phyloP scores from a whole-genome alignment of 2,329 filamentous ascomycete species.

The Purpureocillium lavendulum region DNA sequence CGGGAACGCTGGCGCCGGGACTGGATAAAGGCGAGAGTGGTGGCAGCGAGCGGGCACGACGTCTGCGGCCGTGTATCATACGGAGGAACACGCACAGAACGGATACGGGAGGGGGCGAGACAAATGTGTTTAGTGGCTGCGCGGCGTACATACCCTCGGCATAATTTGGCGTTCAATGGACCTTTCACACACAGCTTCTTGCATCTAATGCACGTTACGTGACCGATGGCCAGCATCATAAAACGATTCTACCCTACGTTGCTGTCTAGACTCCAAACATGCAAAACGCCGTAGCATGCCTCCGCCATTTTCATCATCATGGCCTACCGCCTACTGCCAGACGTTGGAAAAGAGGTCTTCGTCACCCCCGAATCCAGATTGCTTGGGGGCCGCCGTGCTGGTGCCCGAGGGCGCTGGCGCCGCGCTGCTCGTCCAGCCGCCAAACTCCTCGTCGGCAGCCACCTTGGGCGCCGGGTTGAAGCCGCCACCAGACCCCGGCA shows the following conservation, averaged over 20 bases:
- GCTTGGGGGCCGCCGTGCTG: slow-evolving; percentile 37
- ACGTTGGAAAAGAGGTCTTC: slow-evolving; percentile 96
- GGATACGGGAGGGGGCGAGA: not conserved
- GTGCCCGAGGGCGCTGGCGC: slow-evolving; percentile 34
- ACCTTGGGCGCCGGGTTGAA: slow-evolving; percentile 62
- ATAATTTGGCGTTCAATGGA: slow-evolving; percentile 5
- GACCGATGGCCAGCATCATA: too few species aligned
- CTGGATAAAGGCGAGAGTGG: too few species aligned
- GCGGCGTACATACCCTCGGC: slow-evolving; percentile 9
- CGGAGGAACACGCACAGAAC: not conserved
- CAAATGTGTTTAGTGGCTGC: not conserved
- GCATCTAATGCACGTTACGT: too few species aligned
- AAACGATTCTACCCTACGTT: slow-evolving; percentile 6
- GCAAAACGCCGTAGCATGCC: slow-evolving; percentile 24
- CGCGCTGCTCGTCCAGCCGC: slow-evolving; percentile 79
- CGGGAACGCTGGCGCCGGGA: too few species aligned
- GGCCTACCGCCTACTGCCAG: slow-evolving; percentile 57
- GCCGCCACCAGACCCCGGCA: slow-evolving; percentile 55
- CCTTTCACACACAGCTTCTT: too few species aligned
- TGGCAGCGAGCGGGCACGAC: too few species aligned
- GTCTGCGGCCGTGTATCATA: too few species aligned
- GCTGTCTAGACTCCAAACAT: slow-evolving; percentile 23
- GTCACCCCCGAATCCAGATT: slow-evolving; percentile 54
- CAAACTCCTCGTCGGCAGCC: slow-evolving; percentile 88
- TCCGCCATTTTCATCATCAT: slow-evolving; percentile 1